phyloP scores from a whole-genome alignment of 192 early-diverging fungal genomes.

The Coemansia sp. region DNA sequence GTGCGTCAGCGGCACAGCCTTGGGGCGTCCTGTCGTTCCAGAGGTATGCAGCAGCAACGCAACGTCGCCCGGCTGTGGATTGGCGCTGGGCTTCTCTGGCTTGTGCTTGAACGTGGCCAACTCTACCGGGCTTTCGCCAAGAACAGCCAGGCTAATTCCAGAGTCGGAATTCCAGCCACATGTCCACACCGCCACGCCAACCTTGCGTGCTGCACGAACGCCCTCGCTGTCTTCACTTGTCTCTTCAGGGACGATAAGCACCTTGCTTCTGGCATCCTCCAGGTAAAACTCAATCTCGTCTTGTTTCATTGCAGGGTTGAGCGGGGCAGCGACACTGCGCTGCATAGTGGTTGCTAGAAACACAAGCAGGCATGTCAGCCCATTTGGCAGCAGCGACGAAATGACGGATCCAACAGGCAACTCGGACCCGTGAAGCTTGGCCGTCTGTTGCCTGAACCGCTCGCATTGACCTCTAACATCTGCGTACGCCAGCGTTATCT shows the following conservation, averaged over 20 bases:
- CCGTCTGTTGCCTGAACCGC: constrained; percentile 39
- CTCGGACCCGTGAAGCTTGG: constrained; percentile 27
- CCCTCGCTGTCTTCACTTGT: constrained; percentile 58
- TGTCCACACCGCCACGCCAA: constrained; percentile 61
- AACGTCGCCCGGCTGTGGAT: constrained; percentile 59
- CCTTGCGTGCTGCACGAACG: constrained; percentile 57
- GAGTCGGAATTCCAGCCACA: constrained; percentile 50
- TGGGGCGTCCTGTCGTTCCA: constrained; percentile 78
- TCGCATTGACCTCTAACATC: constrained; percentile 47
- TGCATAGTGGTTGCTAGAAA: constrained; percentile 68
- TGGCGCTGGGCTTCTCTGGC: not conserved
- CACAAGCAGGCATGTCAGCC: constrained; percentile 64
- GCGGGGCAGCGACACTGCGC: constrained; percentile 70
- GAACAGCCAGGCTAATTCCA: constrained; percentile 29
- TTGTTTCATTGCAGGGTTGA: constrained; percentile 69
- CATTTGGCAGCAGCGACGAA: constrained; percentile 68
- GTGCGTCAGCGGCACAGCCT: constrained; percentile 84
- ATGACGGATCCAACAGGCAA: constrained; percentile 48
- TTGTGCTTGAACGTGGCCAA: constrained; percentile 15
- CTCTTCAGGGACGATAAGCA: constrained; percentile 67
- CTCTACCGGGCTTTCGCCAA: constrained; percentile 28
- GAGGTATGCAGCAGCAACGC: constrained; percentile 81
- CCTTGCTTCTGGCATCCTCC: constrained; percentile 65
- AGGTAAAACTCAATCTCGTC: constrained; percentile 78
- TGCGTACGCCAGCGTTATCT: constrained; percentile 41